These are phyloP conservation scores for Alternaria postmessia DNA, from an alignment of 2,329 filamentous ascomycete genomes.

Conservation along the genomic window DNA sequence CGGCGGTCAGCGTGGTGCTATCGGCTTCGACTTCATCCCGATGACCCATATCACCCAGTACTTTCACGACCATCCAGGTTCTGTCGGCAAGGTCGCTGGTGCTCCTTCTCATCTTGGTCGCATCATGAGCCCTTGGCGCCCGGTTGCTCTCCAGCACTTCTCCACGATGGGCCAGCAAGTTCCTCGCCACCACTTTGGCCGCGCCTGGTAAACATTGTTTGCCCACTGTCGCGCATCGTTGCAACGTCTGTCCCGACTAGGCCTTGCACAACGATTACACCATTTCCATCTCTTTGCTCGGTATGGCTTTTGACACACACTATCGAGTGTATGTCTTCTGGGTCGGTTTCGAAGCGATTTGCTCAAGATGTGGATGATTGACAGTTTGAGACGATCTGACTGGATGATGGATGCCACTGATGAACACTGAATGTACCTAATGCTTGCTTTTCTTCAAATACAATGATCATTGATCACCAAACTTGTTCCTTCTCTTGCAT, in stretches of 20 bases:
- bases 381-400: constrained; percentile 30
- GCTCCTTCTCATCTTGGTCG: constrained; percentile 23
- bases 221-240: constrained; percentile 5
- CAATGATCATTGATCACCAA: constrained; percentile 28
- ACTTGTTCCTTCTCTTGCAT: constrained; percentile 9
- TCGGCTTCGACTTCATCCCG: constrained; percentile 42
- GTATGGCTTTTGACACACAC: constrained; percentile 17
- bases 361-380: constrained; percentile 24
- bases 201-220: constrained; percentile 19
- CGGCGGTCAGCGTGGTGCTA: constrained; percentile 27
- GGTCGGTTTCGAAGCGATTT: constrained; percentile 16
- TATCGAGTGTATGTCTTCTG: constrained; percentile 19
- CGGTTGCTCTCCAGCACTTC: neutral
- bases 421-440: constrained; percentile 11
- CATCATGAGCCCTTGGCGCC: neutral
- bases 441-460: constrained; percentile 14
- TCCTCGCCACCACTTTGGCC: constrained; percentile 13
- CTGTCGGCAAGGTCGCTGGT: constrained; percentile 15
- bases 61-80: constrained; percentile 22
- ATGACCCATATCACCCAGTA: constrained; percentile 31
- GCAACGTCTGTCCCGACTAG: constrained; percentile 8
- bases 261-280: constrained; percentile 1
- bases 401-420: constrained; percentile 23
- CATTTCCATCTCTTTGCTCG: constrained; percentile 18
- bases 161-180: neutral